Base-by-base conservation (phyloP, 75 land plant genomes). In the Sequoiadendron giganteum region DNA sequence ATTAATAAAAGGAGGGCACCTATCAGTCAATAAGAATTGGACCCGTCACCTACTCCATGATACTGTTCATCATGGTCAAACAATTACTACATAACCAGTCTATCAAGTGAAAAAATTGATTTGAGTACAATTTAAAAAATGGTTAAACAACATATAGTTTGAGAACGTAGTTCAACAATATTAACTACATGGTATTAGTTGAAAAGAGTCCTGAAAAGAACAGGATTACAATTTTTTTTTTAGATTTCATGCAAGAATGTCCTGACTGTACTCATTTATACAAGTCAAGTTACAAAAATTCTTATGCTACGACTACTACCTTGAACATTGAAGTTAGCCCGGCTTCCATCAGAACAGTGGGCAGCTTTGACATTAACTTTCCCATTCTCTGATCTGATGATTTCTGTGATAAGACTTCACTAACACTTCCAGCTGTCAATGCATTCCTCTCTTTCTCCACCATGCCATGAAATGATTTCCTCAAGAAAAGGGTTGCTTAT, bases 61-160 rank as follows among this genome's bases (percentile, higher is more conserved):
- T 1, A 40, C 42, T 40, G 42, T 40, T 1, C 1, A 52, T 52
- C 10, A 52, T 52, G 54, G 54, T 13, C 54, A 52, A 48, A 52
- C 2, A 52, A 52, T 52, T 52, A 0, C 54, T 52, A 11, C 14
- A 11, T 13, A 52, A 10, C 15, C 54, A 52, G 2, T 52, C 15
- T 11, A 10, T 52, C 54, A 52, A 52, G 54, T 52, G 15, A 13
- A 52, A 14, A 52, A 1, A 14, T 52, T 52, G 0, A 7, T 48
- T 48, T 48, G 10, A 48, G 49, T 10, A 48, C 85, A 97, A 49
- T 87, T 19, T 9, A 42, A 18, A 13, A 87, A 0, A 16, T 45
- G 1, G 1, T 70, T 28, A 7, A 89, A 80, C n/a, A 16, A 86
- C 54, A n/a, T 30, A 39, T 3, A 5, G 78, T 21, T 42, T n/a